Evolutionary conservation across 176 grass and related monocot genomes (phyloP).

Genomic region (Juncus inflexus): DNA sequence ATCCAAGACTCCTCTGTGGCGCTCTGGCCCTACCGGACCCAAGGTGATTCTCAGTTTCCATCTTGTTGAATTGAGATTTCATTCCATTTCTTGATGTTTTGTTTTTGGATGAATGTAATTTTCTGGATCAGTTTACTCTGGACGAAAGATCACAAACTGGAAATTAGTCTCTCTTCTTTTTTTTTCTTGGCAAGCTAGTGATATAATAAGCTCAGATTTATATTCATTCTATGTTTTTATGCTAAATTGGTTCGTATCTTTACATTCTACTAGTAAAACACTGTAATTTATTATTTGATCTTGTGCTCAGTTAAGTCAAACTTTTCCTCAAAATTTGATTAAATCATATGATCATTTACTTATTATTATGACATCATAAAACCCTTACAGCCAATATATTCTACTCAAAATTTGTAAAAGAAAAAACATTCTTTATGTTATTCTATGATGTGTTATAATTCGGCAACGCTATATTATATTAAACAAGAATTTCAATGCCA

Average conservation of each 20-base stretch:
- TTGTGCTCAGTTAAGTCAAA: no score
- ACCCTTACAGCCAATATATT: no score
- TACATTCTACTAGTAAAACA: not conserved
- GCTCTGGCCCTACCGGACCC: constrained; percentile 35
- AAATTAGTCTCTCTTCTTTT: not conserved
- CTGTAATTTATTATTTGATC: not conserved
- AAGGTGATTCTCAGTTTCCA: constrained; percentile 27
- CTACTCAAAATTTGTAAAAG: no score
- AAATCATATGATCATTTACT: no score
- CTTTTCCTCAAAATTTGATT: no score
- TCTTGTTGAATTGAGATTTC: not conserved
- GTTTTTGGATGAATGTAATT: constrained; percentile 9
- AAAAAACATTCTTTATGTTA: no score
- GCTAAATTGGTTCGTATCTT: not conserved
- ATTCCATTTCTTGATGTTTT: not conserved
- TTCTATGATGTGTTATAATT: no score
- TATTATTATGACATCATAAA: no score
- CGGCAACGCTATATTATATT: no score
- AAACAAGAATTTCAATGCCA: no score
- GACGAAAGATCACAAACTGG: not conserved
- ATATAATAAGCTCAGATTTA: not conserved
- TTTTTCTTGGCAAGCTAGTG: not conserved
- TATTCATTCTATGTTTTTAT: not conserved
- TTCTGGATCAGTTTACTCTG: not conserved
- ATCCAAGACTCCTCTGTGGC: constrained; percentile 41